These are phyloP conservation scores for Exophiala aquamarina DNA, from an alignment of 2,329 filamentous ascomycete genomes.

Conservation along the genomic window DNA sequence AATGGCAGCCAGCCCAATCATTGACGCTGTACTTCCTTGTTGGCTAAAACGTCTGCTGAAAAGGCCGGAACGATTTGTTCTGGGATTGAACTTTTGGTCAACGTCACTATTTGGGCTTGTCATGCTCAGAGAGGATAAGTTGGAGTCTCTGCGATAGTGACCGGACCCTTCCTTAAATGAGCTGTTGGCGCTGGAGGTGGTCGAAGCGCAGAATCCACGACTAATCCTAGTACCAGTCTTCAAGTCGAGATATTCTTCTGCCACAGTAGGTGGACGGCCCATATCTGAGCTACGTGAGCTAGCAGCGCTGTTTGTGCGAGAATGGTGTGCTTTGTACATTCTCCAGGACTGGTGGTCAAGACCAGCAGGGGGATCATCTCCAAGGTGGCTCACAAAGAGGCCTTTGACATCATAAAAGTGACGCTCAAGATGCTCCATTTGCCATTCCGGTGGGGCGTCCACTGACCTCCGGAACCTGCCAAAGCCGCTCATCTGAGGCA, in stretches of 20 bases:
- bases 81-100: conserved; percentile 8
- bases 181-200: conserved; percentile 20
- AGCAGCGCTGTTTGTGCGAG: conserved; percentile 13
- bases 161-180: conserved; percentile 17
- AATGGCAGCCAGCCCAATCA: conserved; percentile 18
- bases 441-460: conserved; percentile 23
- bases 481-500: conserved; percentile 25
- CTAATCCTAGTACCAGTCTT: conserved; percentile 24
- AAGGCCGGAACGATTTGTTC: conserved; percentile 7
- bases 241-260: conserved; percentile 17
- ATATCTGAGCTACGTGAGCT: conserved; percentile 18
- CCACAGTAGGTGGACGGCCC: background rate
- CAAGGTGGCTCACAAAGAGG: conserved; percentile 16
- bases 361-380: conserved; percentile 17
- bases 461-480: conserved; percentile 25
- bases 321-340: conserved; percentile 13
- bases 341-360: conserved; percentile 20
- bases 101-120: conserved; percentile 8
- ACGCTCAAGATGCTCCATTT: conserved; percentile 19
- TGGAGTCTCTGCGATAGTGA: conserved; percentile 12
- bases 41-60: background rate
- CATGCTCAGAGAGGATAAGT: conserved; percentile 13
- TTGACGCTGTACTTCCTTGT: conserved; percentile 14
- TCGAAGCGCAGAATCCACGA: conserved; percentile 23
- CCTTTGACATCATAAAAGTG: conserved; percentile 14